These are phyloP conservation scores for Rhizopus delemar DNA, from an alignment of 371 early-diverging fungal species.

Conservation along the genomic window DNA sequence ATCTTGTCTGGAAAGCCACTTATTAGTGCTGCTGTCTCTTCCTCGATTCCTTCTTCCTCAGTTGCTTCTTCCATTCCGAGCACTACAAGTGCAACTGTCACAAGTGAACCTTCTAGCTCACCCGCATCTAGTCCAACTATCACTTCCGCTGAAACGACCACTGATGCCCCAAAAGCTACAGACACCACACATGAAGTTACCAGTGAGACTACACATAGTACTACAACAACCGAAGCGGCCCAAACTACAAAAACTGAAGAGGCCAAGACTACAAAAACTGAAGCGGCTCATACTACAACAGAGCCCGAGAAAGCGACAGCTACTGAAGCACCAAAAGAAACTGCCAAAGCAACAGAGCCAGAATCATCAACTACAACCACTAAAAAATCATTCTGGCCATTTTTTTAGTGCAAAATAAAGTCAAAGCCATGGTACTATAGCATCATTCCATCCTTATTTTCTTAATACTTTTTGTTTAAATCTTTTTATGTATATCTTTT, in stretches of 20 bases:
- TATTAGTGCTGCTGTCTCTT: not conserved
- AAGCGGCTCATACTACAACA: no score
- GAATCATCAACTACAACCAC: not conserved
- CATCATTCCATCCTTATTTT: not conserved
- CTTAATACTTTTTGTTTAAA: not conserved
- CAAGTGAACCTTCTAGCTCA: slow-evolving; percentile 4
- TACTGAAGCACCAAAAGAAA: not conserved
- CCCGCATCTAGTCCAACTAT: slow-evolving; percentile 4
- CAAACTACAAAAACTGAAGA: no score
- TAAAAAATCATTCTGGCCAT: not conserved
- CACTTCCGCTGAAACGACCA: slow-evolving; percentile 3
- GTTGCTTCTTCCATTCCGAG: slow-evolving; percentile 6
- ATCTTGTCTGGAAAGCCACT: slow-evolving; percentile 1
- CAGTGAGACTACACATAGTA: no score
- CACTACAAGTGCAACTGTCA: slow-evolving; percentile 8
- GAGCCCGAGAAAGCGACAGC: not conserved
- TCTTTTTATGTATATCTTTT: no score
- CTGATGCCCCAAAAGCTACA: not conserved
- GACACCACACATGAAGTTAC: no score
- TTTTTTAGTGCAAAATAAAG: not conserved
- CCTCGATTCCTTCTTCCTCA: slow-evolving; percentile 3
- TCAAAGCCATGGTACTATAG: not conserved
- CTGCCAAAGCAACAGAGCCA: not conserved
- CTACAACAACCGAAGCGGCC: no score
- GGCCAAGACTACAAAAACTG: no score